Evolutionary conservation across 768 basidiomycete genomes (phyloP), one percentile per base, ranked within the genome.

Genomic region (Lanmaoa rubissima): DNA sequence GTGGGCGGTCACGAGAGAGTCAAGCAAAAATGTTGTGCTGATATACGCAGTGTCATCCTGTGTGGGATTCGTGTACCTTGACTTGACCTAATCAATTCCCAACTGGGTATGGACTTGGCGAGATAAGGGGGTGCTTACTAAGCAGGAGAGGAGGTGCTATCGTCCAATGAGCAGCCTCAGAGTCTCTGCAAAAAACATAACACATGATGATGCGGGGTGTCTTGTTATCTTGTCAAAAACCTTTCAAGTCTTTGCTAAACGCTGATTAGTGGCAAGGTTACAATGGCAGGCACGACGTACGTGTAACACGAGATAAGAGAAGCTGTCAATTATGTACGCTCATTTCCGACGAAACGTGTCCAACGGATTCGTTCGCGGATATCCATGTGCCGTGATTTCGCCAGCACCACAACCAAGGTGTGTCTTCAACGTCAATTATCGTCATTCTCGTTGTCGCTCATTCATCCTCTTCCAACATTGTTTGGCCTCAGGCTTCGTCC

Each of bases 91-190:
- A 32, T 45, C 26, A n/a, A 34, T 59, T 54, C 43, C 46, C 51
- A 59, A 26, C 26, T 21, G 24, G 35, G 31, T 28, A 19, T 8
- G 43, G 40, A 9, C 49, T 62, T 55, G 64, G 61, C 56, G 26
- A 52, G 65, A 67, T 66, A 67, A 66, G 62, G n/a, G 1, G 1
- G 0, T 4, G 55, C 55, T 66, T 61, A 66, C 48, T 68, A 58
- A 66, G 55, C 60, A 34, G 1, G 39, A 59, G 55, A 65, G 65
- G 58, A 47, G 40, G 1, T 10, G 32, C 43, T 66, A 66, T 66
- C 65, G 57, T 53, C 66, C 65, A 66, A 66, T 66, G 21, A 64
- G 35, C 31, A 4, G 11, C 35, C 7, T 16, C 21, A 40, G 40
- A 51, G n/a, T 10, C 48, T 42, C 28, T 9, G 17, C 17, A 21